Base-by-base conservation (phyloP, 2,329 filamentous ascomycete species). In the Penicillium sp. region DNA sequence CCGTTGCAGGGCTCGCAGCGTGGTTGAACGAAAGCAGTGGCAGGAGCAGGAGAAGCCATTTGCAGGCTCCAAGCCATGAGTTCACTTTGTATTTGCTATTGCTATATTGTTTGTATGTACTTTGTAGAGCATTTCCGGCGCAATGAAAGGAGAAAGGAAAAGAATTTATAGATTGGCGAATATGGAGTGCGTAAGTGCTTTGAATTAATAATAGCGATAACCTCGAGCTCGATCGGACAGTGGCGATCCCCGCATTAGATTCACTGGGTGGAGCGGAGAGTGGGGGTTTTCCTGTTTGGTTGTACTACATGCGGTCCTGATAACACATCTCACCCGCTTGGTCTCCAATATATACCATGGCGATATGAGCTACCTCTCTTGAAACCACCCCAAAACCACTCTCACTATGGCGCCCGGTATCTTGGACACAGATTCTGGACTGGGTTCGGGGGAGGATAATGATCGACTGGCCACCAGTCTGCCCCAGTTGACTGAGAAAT, bases 401-500 rank as follows among this genome's bases (percentile, higher is more conserved):
- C 43, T 40, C 50, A 53, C 40, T 42, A 84, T 84, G 81, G 79
- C 80, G 44, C 79, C 81, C 29, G 78, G 78, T 39, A 68, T 79
- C 41, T 65, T 79, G 41, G 71, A 72, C 14, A 60, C 68, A 11
- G 61, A 62, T 42, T 64, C 69, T 42, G 71, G 72, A 13, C 59
- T 67, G 8, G 61, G 62, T 41, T 63, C 68, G 22, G 75, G 75
- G 11, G 75, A 75, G 31, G 65, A 72, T 3, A 57, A 64, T 18
- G 66, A 74, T 28, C 71, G 73, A 20, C 5, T 34, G 47, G 65
- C 69, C 40, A 63, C 65, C 31, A 71, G 75, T 34, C 71, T 87
- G 29, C 69, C 76, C 35, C 72, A 80, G 14, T 70, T 96, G 41
- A 93, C 87, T 1, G 82, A 84, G 43, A 70, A 77, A 38, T 97